phyloP scores from a whole-genome alignment of 805 yeast species.

The Metschnikowia drakensbergensis region DNA sequence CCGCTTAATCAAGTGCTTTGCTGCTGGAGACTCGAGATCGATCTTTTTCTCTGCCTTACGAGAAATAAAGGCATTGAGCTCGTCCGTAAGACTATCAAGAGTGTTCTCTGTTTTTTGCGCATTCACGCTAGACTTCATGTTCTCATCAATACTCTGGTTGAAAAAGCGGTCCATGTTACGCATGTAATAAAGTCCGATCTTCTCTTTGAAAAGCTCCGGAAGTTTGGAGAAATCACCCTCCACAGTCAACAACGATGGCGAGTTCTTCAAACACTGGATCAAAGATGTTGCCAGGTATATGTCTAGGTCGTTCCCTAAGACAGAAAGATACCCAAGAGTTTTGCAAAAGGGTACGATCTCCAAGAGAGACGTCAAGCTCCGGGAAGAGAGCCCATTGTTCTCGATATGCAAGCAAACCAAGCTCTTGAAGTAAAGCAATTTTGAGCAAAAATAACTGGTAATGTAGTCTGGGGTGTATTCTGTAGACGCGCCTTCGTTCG shows the following conservation, averaged over 20 bases:
- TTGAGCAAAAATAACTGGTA: constrained; percentile 52
- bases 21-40: constrained; percentile 32
- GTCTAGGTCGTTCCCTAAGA: constrained; percentile 60
- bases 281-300: constrained; percentile 61
- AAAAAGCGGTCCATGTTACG: constrained; percentile 69
- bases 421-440: constrained; percentile 64
- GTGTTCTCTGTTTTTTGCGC: background rate
- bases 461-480: constrained; percentile 25
- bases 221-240: constrained; percentile 63
- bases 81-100: constrained; percentile 36
- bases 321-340: constrained; percentile 62
- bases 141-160: constrained; percentile 21
- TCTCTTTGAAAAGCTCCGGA: constrained; percentile 61
- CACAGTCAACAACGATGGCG: constrained; percentile 60
- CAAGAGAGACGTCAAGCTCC: constrained; percentile 56
- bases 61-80: constrained; percentile 28
- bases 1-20: constrained; percentile 24
- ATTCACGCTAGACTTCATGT: constrained; percentile 27
- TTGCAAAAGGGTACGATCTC: constrained; percentile 68
- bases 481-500: background rate
- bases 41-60: constrained; percentile 31
- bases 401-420: constrained; percentile 71
- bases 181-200: constrained; percentile 76
- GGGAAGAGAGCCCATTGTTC: constrained; percentile 54
- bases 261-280: constrained; percentile 63